These are phyloP conservation scores for Ophiostoma fasciatum DNA, from an alignment of 2,329 filamentous ascomycete species.

Conservation along the genomic window DNA sequence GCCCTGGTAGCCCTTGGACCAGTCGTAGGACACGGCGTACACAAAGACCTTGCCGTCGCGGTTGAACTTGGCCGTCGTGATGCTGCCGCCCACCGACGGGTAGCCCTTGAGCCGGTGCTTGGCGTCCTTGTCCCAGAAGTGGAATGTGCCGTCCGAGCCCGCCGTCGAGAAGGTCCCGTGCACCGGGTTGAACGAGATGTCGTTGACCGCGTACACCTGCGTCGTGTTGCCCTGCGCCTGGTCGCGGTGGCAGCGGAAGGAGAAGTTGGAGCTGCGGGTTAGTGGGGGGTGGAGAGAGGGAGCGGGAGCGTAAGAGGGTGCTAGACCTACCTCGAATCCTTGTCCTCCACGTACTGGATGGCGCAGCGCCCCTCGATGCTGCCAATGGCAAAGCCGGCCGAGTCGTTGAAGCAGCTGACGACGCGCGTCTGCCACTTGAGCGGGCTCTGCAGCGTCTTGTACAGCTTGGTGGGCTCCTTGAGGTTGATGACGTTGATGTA, in stretches of 20 bases:
- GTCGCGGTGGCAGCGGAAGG: conserved; percentile 96
- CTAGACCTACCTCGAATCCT: conserved; percentile 51
- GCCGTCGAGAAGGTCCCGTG: conserved; percentile 98
- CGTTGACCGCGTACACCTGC: conserved; percentile 90
- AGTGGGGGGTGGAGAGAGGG: neutral
- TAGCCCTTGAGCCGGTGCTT: conserved; percentile 86
- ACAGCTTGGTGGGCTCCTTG: conserved; percentile 74
- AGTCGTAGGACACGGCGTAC: conserved; percentile 90
- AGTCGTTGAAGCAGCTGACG: conserved; percentile 87
- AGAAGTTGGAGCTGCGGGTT: conserved; percentile 65
- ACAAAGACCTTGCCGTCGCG: conserved; percentile 70
- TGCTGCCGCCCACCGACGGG: conserved; percentile 68
- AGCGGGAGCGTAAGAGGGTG: neutral
- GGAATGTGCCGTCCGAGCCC: conserved; percentile 89
- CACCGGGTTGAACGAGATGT: conserved; percentile 91
- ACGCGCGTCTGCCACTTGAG: conserved; percentile 97
- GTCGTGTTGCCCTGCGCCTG: conserved; percentile 58
- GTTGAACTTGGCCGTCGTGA: conserved; percentile 25
- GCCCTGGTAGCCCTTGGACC: conserved; percentile 85
- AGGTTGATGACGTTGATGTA: conserved; percentile 95
- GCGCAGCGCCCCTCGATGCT: conserved; percentile 95
- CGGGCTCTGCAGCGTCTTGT: conserved; percentile 91
- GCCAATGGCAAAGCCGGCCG: conserved; percentile 82
- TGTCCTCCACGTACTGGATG: conserved; percentile 96
- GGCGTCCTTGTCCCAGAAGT: conserved; percentile 90